phyloP scores from a whole-genome alignment of 495 filamentous ascomycete species.

The Talaromyces proteolyticus region DNA sequence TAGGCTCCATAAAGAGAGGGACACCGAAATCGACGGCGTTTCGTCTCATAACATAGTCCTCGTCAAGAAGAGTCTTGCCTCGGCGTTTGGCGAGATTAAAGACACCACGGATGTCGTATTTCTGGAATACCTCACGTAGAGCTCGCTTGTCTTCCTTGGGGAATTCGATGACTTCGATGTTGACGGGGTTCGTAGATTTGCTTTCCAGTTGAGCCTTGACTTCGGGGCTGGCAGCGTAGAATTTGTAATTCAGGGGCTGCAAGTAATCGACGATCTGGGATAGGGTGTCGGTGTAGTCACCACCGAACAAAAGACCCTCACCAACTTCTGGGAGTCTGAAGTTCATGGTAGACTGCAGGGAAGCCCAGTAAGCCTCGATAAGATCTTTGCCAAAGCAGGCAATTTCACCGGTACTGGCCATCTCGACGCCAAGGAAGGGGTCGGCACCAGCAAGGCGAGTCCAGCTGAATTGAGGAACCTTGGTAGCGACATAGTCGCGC shows the following conservation, averaged over 20 bases:
- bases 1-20: slow-evolving; percentile 97
- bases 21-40: slow-evolving; percentile 98
- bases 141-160: slow-evolving; percentile 94
- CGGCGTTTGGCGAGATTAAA: slow-evolving; percentile 89
- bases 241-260: slow-evolving; percentile 83
- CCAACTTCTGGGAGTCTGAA: slow-evolving; percentile 92
- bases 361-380: slow-evolving; percentile 95
- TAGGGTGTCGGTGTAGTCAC: slow-evolving; percentile 66
- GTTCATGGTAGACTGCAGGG: slow-evolving; percentile 97
- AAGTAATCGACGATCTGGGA: slow-evolving; percentile 76
- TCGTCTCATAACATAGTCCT: slow-evolving; percentile 97
- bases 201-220: slow-evolving; percentile 82
- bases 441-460: slow-evolving; percentile 97
- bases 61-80: slow-evolving; percentile 79
- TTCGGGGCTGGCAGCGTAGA: slow-evolving; percentile 75
- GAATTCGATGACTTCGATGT: slow-evolving; percentile 92
- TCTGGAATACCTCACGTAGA: slow-evolving; percentile 91
- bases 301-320: slow-evolving; percentile 90
- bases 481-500: slow-evolving; percentile 90
- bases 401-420: slow-evolving; percentile 95
- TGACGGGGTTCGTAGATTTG: slow-evolving; percentile 53
- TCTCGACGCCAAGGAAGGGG: slow-evolving; percentile 96
- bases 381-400: slow-evolving; percentile 96
- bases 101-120: slow-evolving; percentile 90
- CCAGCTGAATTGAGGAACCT: slow-evolving; percentile 98